phyloP scores from a whole-genome alignment of 2,329 filamentous ascomycete genomes.

The Herpotrichia juniperi region DNA sequence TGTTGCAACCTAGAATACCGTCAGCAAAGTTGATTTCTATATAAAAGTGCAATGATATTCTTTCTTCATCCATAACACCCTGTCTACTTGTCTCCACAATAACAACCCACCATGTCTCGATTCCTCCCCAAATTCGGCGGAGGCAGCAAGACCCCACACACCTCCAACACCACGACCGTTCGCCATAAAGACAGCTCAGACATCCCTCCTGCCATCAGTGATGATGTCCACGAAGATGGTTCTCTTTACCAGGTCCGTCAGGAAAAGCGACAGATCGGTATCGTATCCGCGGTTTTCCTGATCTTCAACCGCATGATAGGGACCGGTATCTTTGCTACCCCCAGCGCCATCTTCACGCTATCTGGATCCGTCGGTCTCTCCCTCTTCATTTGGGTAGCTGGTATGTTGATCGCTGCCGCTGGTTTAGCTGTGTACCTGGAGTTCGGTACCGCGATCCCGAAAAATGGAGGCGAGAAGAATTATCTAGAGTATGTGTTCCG shows the following conservation, averaged over 20 bases:
- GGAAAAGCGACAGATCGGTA: conserved; percentile 36
- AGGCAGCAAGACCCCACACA: background rate
- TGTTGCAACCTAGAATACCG: background rate
- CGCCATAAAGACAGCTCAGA: conserved; percentile 14
- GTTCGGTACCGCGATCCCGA: conserved; percentile 68
- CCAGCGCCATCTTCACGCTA: conserved; percentile 61
- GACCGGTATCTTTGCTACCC: conserved; percentile 71
- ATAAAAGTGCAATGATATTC: background rate
- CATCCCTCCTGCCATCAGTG: conserved; percentile 5
- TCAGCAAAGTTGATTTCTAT: background rate
- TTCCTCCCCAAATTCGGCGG: conserved; percentile 2
- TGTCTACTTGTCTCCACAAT: background rate
- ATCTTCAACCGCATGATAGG: conserved; percentile 72
- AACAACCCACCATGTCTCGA: background rate
- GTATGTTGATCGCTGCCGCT: conserved; percentile 65
- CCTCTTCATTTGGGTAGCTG: conserved; percentile 68
- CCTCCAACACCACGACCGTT: conserved; percentile 8
- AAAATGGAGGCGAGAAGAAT: conserved; percentile 70
- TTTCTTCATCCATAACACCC: background rate
- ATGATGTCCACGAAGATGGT: conserved; percentile 24
- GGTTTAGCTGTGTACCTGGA: conserved; percentile 71
- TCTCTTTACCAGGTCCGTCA: conserved; percentile 31
- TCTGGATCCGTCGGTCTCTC: conserved; percentile 67
- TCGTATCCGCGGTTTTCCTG: conserved; percentile 31
- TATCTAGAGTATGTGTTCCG: conserved; percentile 70